Percentiles rank a stretch among this genome's conserved stretches.
Evolutionary conservation across 495 filamentous ascomycete genomes (phyloP).

Genomic region (Neurospora sp.): DNA sequence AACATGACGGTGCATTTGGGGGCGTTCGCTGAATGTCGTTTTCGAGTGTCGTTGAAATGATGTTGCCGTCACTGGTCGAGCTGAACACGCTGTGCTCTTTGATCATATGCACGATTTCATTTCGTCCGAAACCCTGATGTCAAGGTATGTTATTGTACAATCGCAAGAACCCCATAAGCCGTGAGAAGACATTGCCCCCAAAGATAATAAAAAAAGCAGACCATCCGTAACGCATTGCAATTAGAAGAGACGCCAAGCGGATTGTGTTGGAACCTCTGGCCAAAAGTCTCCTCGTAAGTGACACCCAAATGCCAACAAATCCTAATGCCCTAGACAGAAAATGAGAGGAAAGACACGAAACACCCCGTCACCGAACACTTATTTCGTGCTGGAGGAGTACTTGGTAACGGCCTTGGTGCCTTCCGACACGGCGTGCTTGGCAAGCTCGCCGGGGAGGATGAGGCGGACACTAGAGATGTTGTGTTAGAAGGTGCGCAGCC

Average conservation of each 20-base stretch:
- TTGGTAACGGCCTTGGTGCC: slow-evolving; percentile 99
- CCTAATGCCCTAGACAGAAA: slow-evolving; percentile 38
- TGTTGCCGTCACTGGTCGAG: not conserved
- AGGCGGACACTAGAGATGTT: slow-evolving; percentile 57
- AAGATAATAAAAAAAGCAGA: slow-evolving; percentile 44
- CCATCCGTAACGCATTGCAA: slow-evolving; percentile 79
- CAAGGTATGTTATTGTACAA: slow-evolving; percentile 65
- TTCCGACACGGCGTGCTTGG: slow-evolving; percentile 98
- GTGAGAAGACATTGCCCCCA: slow-evolving; percentile 64
- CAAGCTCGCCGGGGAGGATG: slow-evolving; percentile 95
- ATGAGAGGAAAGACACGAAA: slow-evolving; percentile 32
- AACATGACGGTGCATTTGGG: not conserved
- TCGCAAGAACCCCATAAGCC: slow-evolving; percentile 60
- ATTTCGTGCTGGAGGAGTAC: slow-evolving; percentile 99
- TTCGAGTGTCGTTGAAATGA: not conserved
- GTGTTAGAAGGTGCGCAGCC: slow-evolving; percentile 1
- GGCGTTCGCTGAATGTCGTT: not conserved
- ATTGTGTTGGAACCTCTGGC: slow-evolving; percentile 43
- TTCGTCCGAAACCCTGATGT: slow-evolving; percentile 48
- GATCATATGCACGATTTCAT: slow-evolving; percentile 55
- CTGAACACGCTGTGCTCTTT: slow-evolving; percentile 6
- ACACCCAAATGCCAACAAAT: slow-evolving; percentile 47
- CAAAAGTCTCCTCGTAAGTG: slow-evolving; percentile 41
- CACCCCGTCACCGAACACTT: slow-evolving; percentile 34
- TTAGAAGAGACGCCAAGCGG: slow-evolving; percentile 56